These are phyloP conservation scores for Boletus coffeatus DNA, from an alignment of 1,284 basidiomycete genomes.

Conservation along the genomic window DNA sequence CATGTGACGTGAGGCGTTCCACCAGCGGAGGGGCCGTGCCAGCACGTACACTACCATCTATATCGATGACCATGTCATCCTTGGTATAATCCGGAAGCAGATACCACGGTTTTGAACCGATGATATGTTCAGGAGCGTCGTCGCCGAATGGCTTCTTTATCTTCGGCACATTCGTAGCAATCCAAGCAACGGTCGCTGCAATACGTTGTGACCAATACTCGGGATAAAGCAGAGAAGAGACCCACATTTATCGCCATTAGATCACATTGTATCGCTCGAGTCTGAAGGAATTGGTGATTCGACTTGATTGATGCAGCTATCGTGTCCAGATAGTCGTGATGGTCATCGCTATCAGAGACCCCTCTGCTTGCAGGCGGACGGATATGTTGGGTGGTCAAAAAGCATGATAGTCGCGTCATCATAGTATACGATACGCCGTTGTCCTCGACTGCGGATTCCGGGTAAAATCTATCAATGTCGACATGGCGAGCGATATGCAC, in stretches of 20 bases:
- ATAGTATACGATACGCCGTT: slow-evolving; percentile 47
- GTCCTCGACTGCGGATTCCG: slow-evolving; percentile 37
- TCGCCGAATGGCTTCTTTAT: slow-evolving; percentile 74
- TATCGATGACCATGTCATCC: slow-evolving; percentile 79
- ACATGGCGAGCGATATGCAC: too few species aligned
- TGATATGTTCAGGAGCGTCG: slow-evolving; percentile 49
- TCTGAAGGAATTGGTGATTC: slow-evolving; percentile 51
- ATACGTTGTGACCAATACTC: slow-evolving; percentile 8
- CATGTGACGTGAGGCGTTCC: slow-evolving; percentile 88
- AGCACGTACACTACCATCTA: slow-evolving; percentile 79
- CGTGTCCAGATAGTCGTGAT: slow-evolving; percentile 44
- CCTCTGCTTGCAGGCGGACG: slow-evolving; percentile 34
- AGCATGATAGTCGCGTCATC: slow-evolving; percentile 62
- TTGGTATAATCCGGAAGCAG: slow-evolving; percentile 76
- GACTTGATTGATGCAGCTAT: slow-evolving; percentile 45
- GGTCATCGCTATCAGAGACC: slow-evolving; percentile 33
- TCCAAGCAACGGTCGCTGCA: slow-evolving; percentile 23
- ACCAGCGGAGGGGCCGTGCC: slow-evolving; percentile 85
- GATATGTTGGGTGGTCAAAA: slow-evolving; percentile 48
- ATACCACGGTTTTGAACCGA: slow-evolving; percentile 77
- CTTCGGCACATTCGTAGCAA: slow-evolving; percentile 48
- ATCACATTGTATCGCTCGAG: slow-evolving; percentile 27
- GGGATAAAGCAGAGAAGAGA: slow-evolving; percentile 7
- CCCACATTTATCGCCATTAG: slow-evolving; percentile 36
- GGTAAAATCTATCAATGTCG: slow-evolving; percentile 67